Conservation (phyloP, 2,329 filamentous ascomycete genomes). For the Aspergillus ochraceoroseus region DNA sequence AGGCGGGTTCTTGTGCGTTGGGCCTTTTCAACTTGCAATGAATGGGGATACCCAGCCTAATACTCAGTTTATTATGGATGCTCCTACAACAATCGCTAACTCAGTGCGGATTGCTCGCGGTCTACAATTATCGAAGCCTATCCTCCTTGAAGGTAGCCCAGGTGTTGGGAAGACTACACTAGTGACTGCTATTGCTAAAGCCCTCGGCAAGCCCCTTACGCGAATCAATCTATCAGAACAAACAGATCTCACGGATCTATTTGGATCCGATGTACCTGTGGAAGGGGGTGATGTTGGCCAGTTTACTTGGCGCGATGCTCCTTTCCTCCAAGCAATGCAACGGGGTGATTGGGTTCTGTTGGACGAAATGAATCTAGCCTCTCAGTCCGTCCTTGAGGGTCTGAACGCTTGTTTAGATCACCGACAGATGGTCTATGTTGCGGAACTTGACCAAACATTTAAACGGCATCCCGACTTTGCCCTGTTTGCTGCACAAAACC, state of each 20-base stretch:
- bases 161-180: slow-evolving; percentile 97
- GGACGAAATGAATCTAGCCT: slow-evolving; percentile 98
- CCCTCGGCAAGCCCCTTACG: slow-evolving; percentile 75
- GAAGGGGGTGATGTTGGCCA: slow-evolving; percentile 87
- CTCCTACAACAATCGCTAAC: slow-evolving; percentile 84
- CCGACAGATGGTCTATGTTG: slow-evolving; percentile 89
- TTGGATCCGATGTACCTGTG: slow-evolving; percentile 91
- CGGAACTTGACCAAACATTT: slow-evolving; percentile 92
- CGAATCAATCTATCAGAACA: slow-evolving; percentile 97
- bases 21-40: slow-evolving; percentile 65
- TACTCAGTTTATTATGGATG: slow-evolving; percentile 70
- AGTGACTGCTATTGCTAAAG: slow-evolving; percentile 74
- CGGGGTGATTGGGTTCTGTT: slow-evolving; percentile 92
- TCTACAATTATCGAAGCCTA: slow-evolving; percentile 81
- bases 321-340: slow-evolving; percentile 95
- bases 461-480: slow-evolving; percentile 81
- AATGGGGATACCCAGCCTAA: slow-evolving; percentile 49
- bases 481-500: slow-evolving; percentile 96
- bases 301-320: slow-evolving; percentile 93
- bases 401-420: slow-evolving; percentile 96
- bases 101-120: slow-evolving; percentile 87
- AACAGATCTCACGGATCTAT: slow-evolving; percentile 94
- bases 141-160: slow-evolving; percentile 92
- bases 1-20: slow-evolving; percentile 58
- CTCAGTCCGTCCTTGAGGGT: slow-evolving; percentile 92